Evolutionary conservation across 2,329 filamentous ascomycete species (phyloP).

Genomic region (Aspergillus pseudonomiae): DNA sequence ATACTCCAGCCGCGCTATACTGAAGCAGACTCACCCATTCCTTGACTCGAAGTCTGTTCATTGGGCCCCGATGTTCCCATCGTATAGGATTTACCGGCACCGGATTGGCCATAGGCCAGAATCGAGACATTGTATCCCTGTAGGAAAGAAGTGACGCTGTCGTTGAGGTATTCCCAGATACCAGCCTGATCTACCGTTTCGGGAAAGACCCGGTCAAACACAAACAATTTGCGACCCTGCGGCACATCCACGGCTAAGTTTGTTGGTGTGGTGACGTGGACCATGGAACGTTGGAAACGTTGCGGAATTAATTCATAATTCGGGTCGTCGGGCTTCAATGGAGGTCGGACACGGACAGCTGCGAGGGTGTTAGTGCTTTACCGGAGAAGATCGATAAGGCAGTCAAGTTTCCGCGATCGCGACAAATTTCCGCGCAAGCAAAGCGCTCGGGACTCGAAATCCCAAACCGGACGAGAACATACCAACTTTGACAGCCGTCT

Average conservation of each 20-base stretch:
- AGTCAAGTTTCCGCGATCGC: slow-evolving; percentile 9
- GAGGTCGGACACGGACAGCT: slow-evolving; percentile 93
- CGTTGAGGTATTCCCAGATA: slow-evolving; percentile 89
- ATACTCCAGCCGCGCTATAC: neutral
- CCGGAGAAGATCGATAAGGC: neutral
- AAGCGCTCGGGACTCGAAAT: neutral
- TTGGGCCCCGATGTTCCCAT: slow-evolving; percentile 92
- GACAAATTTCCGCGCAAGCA: neutral
- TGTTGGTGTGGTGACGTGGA: slow-evolving; percentile 83
- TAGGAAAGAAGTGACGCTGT: slow-evolving; percentile 86
- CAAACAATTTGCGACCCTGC: slow-evolving; percentile 90
- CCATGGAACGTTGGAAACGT: slow-evolving; percentile 89
- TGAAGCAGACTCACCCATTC: slow-evolving; percentile 69
- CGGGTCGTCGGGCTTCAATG: slow-evolving; percentile 79
- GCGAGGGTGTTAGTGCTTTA: slow-evolving; percentile 23
- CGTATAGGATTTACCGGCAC: slow-evolving; percentile 96
- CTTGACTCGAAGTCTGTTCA: slow-evolving; percentile 66
- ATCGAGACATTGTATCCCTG: slow-evolving; percentile 99
- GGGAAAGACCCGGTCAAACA: slow-evolving; percentile 93
- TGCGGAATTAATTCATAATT: slow-evolving; percentile 95
- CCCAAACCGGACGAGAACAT: slow-evolving; percentile 48
- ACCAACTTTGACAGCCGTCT: slow-evolving; percentile 96
- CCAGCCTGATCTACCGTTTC: slow-evolving; percentile 83
- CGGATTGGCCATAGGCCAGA: slow-evolving; percentile 94
- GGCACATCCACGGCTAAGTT: slow-evolving; percentile 87